phyloP scores from a whole-genome alignment of 768 basidiomycete species.

The Pulveroboletus sp. region DNA sequence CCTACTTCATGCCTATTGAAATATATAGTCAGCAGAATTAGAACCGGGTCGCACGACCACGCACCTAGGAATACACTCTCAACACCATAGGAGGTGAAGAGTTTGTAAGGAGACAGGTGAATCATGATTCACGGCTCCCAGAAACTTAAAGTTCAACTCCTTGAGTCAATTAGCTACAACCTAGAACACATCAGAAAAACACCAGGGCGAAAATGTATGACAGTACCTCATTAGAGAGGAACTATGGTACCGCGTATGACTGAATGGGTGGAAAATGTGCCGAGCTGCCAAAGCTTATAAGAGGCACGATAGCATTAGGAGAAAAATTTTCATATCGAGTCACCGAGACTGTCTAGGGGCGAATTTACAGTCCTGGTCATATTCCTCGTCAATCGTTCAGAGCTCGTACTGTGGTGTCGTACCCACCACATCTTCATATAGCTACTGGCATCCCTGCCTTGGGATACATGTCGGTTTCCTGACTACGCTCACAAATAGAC shows the following conservation, averaged over 20 bases:
- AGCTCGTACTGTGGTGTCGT: too few species aligned
- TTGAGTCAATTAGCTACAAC: neutral
- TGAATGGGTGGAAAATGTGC: neutral
- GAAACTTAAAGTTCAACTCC: neutral
- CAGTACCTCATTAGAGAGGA: neutral
- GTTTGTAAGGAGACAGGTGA: neutral
- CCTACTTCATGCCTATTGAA: conserved; percentile 15
- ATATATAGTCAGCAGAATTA: neutral
- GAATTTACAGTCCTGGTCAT: too few species aligned
- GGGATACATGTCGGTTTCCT: too few species aligned
- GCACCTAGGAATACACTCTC: conserved; percentile 20
- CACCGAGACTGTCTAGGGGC: too few species aligned
- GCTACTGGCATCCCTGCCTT: too few species aligned
- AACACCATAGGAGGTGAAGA: conserved; percentile 1
- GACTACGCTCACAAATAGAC: too few species aligned
- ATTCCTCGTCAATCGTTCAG: too few species aligned
- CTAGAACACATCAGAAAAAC: neutral
- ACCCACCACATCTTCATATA: too few species aligned
- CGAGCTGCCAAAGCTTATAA: too few species aligned
- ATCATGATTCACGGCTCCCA: conserved; percentile 1
- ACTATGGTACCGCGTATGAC: too few species aligned
- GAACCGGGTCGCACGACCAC: neutral
- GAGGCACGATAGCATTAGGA: too few species aligned
- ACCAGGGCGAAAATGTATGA: neutral
- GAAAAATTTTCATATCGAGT: too few species aligned